Conservation (phyloP, 2,329 filamentous ascomycete species). For the Microsporum canis region DNA sequence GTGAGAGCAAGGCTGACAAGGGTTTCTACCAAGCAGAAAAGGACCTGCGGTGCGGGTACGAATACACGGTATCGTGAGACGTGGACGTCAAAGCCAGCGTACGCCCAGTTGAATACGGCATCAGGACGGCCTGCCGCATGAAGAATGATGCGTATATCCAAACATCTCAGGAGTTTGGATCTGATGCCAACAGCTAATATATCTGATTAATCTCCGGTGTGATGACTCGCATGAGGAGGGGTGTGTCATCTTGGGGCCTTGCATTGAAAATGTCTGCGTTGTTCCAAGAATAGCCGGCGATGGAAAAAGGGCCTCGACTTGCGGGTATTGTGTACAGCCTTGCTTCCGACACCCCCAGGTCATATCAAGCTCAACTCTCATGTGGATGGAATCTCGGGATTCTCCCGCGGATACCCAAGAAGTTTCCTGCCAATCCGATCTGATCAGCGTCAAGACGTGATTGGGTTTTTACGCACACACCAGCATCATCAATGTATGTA, state of each 20-base stretch:
- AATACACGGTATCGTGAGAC: too few relatives aligned
- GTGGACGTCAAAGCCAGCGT: too few relatives aligned
- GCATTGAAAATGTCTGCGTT: slow-evolving; percentile 63
- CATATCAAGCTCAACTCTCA: slow-evolving; percentile 84
- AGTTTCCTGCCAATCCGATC: slow-evolving; percentile 80
- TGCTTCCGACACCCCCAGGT: slow-evolving; percentile 53
- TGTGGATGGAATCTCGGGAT: slow-evolving; percentile 65
- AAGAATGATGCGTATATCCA: too few relatives aligned
- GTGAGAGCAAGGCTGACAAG: too few relatives aligned
- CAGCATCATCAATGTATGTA: slow-evolving; percentile 52
- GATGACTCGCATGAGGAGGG: too few relatives aligned
- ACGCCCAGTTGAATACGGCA: too few relatives aligned
- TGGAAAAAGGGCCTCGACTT: not conserved
- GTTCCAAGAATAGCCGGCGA: slow-evolving; percentile 69
- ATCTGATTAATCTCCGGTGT: not conserved
- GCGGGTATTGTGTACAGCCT: not conserved
- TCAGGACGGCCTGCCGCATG: too few relatives aligned
- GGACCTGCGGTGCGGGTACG: too few relatives aligned
- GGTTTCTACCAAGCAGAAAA: too few relatives aligned
- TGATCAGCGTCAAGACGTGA: slow-evolving; percentile 73
- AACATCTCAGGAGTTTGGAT: too few relatives aligned
- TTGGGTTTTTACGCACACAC: slow-evolving; percentile 93
- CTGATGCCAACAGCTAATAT: too few relatives aligned
- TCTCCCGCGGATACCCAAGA: slow-evolving; percentile 75
- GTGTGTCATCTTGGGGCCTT: too few relatives aligned